Conservation (phyloP, 495 filamentous ascomycete genomes). For the Aspergillus ellipticus region DNA sequence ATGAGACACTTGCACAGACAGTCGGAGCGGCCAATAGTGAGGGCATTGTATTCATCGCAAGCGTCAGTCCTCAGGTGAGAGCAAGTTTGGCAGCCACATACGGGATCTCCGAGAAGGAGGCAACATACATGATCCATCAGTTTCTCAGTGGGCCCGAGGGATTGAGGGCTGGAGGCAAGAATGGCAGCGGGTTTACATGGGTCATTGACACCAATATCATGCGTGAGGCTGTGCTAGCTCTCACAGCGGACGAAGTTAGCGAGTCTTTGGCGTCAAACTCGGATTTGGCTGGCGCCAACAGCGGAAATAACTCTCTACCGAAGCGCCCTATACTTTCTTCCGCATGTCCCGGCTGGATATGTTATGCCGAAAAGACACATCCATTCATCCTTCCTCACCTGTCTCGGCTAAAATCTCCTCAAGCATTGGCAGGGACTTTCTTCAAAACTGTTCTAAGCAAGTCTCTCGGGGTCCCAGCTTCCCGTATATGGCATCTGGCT, state of each 20-base stretch:
- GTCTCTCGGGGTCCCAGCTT: constrained; percentile 63
- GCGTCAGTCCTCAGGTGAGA: constrained; percentile 83
- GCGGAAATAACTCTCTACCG: constrained; percentile 29
- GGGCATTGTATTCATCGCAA: constrained; percentile 77
- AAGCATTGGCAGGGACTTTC: constrained; percentile 84
- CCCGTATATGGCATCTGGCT: constrained; percentile 87
- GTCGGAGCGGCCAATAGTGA: constrained; percentile 34
- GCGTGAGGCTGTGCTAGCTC: constrained; percentile 70
- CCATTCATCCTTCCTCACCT: constrained; percentile 88
- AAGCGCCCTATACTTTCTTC: constrained; percentile 80
- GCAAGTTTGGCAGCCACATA: constrained; percentile 83
- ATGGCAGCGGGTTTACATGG: constrained; percentile 78
- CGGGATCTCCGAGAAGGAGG: constrained; percentile 66
- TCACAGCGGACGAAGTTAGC: constrained; percentile 75
- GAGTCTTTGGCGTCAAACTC: constrained; percentile 29
- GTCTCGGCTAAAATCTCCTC: constrained; percentile 87
- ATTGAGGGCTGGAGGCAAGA: constrained; percentile 60
- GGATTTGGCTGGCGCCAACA: constrained; percentile 16
- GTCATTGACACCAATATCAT: constrained; percentile 81
- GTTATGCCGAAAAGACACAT: constrained; percentile 97
- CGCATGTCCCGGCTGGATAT: constrained; percentile 96
- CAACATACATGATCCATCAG: constrained; percentile 76
- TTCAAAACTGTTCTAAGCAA: constrained; percentile 79
- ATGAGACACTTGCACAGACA: constrained; percentile 23
- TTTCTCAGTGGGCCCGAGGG: constrained; percentile 69